Evolutionary conservation across 2,329 filamentous ascomycete genomes (phyloP), one percentile per base, ranked within the genome.

Genomic region (Scortechinia acanthostroma): DNA sequence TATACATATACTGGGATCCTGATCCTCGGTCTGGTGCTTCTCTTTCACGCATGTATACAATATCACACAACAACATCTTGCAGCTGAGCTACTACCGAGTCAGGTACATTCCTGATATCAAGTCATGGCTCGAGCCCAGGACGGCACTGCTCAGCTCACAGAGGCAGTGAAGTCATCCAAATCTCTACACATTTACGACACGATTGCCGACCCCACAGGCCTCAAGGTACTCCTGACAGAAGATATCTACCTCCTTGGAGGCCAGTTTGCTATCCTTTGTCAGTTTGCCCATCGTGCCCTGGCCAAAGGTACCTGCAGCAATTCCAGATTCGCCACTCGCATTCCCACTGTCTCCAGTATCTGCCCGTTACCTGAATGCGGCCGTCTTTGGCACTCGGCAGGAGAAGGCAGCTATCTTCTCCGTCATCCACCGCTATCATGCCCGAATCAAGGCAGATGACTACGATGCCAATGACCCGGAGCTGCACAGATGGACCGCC

Each of bases 401-500:
- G 17, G 55, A 58, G 37, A 56, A 53, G 58, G 55, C 40, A 37
- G 37, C 52, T 21, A 56, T 55, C 21, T 53, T 55, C 46, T 46
- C 47, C n/a, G 48, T 57, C 10, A 55, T 58, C 42, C 53, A 57
- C 42, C 33, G 43, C 5, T 53, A 50, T 10, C 55, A 57, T 21
- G 43, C 51, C 2, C 45, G 48, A n/a, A 53, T 58, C 22, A 55
- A 52, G 25, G 52, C 52, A 1, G 50, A 53, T 2, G 49, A 48
- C 16, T 59, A 59, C 47, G 47, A 51, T 23, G 54, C 56, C 13
- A 49, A 58, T 44, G 55, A 58, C 25, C 52, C 54, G 1, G 55
- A 57, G 42, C 48, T 57, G n/a, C 55, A 58, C 45, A 54, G 52
- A 25, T 57, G 55, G 55, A 57, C 53, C 2, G 56, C 55, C 2